These are phyloP conservation scores for Nakataea oryzae DNA, from an alignment of 2,329 filamentous ascomycete species.

Conservation along the genomic window DNA sequence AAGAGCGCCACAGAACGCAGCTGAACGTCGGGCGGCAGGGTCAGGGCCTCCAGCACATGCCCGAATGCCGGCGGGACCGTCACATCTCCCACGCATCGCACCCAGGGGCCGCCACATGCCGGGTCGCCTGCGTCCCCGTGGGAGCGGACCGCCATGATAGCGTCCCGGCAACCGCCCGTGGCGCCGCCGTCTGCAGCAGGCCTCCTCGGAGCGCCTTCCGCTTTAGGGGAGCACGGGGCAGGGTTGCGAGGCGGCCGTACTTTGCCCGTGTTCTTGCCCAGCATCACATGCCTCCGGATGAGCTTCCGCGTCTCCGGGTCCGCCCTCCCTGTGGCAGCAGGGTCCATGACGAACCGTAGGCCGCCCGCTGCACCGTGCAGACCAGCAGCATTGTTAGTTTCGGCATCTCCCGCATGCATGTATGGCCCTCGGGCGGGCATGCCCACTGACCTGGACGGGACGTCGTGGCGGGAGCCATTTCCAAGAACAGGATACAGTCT, in stretches of 20 bases:
- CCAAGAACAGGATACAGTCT: not conserved
- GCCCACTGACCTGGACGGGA: not conserved
- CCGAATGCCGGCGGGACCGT: not conserved
- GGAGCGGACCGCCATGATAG: no score
- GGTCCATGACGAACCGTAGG: slow-evolving; percentile 18
- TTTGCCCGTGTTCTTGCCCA: slow-evolving; percentile 26
- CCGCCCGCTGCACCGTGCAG: slow-evolving; percentile 3
- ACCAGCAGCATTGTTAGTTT: not conserved
- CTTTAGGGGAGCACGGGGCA: not conserved
- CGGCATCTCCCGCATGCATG: not conserved
- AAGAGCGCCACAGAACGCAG: not conserved
- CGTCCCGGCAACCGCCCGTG: no score
- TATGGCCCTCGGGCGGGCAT: not conserved
- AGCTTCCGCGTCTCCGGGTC: slow-evolving; percentile 21
- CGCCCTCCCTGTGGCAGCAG: slow-evolving; percentile 11
- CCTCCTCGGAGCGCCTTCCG: not conserved
- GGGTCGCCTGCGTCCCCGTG: not conserved
- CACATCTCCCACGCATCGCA: not conserved
- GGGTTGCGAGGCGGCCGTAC: not conserved
- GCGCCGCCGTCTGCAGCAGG: no score
- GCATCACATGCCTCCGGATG: slow-evolving; percentile 30
- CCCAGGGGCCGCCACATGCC: not conserved
- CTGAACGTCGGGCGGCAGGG: not conserved
- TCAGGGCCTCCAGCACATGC: not conserved
- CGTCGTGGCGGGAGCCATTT: not conserved